Conservation (phyloP, 495 filamentous ascomycete species). For the Hypoxylon fuscum region DNA sequence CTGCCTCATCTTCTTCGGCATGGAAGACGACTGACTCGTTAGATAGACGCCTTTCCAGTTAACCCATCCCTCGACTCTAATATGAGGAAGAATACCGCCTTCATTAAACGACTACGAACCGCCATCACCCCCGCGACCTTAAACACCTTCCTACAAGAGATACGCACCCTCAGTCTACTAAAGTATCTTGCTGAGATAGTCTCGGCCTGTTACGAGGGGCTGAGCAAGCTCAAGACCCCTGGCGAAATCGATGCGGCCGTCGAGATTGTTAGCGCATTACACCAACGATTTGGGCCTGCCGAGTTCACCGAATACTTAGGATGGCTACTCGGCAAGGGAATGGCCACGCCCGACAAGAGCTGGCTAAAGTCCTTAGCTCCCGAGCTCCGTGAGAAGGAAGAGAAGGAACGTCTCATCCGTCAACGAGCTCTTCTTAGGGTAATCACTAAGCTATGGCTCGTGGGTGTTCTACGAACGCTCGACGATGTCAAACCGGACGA, state of each 20-base stretch:
- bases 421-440: constrained; percentile 88
- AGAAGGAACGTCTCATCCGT: constrained; percentile 88
- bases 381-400: constrained; percentile 91
- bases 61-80: constrained; percentile 89
- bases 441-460: constrained; percentile 96
- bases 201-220: constrained; percentile 95
- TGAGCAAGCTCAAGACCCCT: constrained; percentile 88
- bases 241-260: constrained; percentile 91
- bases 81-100: constrained; percentile 98
- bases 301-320: constrained; percentile 93
- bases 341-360: constrained; percentile 91
- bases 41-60: constrained; percentile 79
- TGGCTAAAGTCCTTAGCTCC: constrained; percentile 79
- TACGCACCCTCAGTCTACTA: constrained; percentile 89
- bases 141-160: constrained; percentile 87
- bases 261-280: constrained; percentile 91
- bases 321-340: constrained; percentile 90
- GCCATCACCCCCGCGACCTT: constrained; percentile 81
- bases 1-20: constrained; percentile 6
- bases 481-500: constrained; percentile 94
- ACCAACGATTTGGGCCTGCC: constrained; percentile 90
- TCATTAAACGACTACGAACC: constrained; percentile 95
- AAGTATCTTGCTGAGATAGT: constrained; percentile 98
- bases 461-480: constrained; percentile 83
- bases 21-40: constrained; percentile 35